phyloP scores from a whole-genome alignment of 140 eudicot genomes.

The Erigeron philadelphicus region DNA sequence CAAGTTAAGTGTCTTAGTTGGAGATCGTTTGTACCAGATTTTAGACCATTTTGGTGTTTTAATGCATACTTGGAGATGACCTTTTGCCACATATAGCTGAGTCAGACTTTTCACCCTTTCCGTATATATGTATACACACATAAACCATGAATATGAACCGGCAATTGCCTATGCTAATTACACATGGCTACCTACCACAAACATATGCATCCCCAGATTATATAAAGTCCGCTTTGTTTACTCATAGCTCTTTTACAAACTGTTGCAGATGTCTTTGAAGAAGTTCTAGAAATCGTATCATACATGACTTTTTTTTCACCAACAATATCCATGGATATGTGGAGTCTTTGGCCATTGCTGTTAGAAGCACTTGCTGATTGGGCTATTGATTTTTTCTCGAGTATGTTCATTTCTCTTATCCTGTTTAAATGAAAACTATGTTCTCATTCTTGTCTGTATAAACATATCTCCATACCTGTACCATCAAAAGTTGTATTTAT shows the following conservation, averaged over 20 bases:
- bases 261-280: constrained; percentile 87
- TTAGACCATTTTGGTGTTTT: neutral
- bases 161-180: neutral
- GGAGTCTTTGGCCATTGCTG: constrained; percentile 98
- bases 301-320: constrained; percentile 94
- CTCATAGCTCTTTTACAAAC: constrained; percentile 16
- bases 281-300: constrained; percentile 87
- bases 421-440: neutral
- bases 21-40: too few relatives aligned
- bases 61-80: neutral
- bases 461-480: constrained; percentile 1
- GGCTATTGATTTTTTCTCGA: constrained; percentile 95
- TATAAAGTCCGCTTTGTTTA: constrained; percentile 9
- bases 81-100: too few relatives aligned
- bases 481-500: constrained; percentile 5
- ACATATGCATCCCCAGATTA: neutral
- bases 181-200: neutral
- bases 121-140: neutral
- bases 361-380: constrained; percentile 83
- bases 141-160: neutral
- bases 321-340: constrained; percentile 87
- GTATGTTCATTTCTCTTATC: constrained; percentile 35
- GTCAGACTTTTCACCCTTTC: neutral
- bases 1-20: too few relatives aligned
- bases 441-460: constrained; percentile 18